Conservation (phyloP, 2,329 filamentous ascomycete species). For the Davidsoniella neocaledoniae region DNA sequence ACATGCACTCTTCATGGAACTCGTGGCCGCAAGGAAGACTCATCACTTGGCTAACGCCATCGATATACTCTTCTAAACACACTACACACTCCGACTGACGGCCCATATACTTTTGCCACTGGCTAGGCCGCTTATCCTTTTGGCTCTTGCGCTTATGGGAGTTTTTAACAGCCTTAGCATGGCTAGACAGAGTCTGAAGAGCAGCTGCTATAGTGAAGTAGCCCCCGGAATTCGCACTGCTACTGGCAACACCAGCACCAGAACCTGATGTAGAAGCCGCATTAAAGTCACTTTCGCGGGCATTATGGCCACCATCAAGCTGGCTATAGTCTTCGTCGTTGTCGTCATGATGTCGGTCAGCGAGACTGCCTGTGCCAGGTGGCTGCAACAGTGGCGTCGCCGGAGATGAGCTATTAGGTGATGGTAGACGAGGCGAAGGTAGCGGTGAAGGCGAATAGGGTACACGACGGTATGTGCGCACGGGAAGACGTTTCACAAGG, state of each 20-base stretch:
- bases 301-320: constrained; percentile 36
- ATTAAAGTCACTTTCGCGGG: constrained; percentile 18
- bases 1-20: constrained; percentile 98
- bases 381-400: constrained; percentile 66
- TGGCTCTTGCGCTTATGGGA: neutral
- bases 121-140: constrained; percentile 18
- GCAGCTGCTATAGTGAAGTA: neutral
- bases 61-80: constrained; percentile 88
- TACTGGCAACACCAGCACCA: constrained; percentile 4
- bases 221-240: neutral
- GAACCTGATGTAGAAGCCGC: constrained; percentile 22
- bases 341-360: no score
- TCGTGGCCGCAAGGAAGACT: constrained; percentile 93
- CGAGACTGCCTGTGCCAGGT: constrained; percentile 16
- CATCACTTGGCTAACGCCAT: constrained; percentile 91
- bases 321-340: no score
- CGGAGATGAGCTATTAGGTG: constrained; percentile 47
- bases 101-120: constrained; percentile 52
- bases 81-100: constrained; percentile 80
- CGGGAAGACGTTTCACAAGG: constrained; percentile 82
- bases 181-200: constrained; percentile 18
- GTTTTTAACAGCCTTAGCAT: constrained; percentile 27
- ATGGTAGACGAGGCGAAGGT: constrained; percentile 40
- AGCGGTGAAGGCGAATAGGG: constrained; percentile 35
- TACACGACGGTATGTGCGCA: constrained; percentile 87